Evolutionary conservation across 2,329 filamentous ascomycete species (phyloP).

Genomic region (Penicillium olsonii): DNA sequence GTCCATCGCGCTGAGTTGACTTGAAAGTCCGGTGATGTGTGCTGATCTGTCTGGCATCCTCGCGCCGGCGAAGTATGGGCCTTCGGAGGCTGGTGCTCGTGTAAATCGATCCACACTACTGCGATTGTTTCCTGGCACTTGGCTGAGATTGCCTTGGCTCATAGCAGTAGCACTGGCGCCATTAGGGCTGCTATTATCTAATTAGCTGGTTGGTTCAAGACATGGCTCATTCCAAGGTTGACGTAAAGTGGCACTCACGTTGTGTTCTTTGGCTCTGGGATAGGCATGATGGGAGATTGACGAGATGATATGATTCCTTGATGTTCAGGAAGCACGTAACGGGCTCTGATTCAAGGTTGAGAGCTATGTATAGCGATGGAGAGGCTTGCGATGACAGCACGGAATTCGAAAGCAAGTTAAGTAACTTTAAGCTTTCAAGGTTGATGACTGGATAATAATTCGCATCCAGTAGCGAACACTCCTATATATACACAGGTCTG

Average conservation of each 20-base stretch:
- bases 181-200: constrained; percentile 17
- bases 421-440: no score
- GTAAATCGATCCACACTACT: constrained; percentile 30
- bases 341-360: not conserved
- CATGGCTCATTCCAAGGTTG: not conserved
- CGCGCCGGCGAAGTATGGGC: constrained; percentile 35
- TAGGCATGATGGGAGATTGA: constrained; percentile 17
- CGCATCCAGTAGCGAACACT: constrained; percentile 6
- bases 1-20: constrained; percentile 33
- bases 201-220: constrained; percentile 7
- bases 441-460: constrained; percentile 1
- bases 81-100: constrained; percentile 29
- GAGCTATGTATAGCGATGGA: no score
- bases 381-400: not conserved
- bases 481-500: constrained; percentile 21
- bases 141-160: constrained; percentile 29
- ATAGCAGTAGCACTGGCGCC: constrained; percentile 20
- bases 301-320: no score
- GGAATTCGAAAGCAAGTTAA: not conserved
- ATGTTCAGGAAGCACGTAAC: no score
- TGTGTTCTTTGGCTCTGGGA: constrained; percentile 14
- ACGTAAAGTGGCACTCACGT: constrained; percentile 3
- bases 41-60: constrained; percentile 33
- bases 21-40: constrained; percentile 32
- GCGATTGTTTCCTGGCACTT: constrained; percentile 26